These are phyloP conservation scores for Talaromyces borbonicus DNA, from an alignment of 495 filamentous ascomycete genomes.

Conservation along the genomic window DNA sequence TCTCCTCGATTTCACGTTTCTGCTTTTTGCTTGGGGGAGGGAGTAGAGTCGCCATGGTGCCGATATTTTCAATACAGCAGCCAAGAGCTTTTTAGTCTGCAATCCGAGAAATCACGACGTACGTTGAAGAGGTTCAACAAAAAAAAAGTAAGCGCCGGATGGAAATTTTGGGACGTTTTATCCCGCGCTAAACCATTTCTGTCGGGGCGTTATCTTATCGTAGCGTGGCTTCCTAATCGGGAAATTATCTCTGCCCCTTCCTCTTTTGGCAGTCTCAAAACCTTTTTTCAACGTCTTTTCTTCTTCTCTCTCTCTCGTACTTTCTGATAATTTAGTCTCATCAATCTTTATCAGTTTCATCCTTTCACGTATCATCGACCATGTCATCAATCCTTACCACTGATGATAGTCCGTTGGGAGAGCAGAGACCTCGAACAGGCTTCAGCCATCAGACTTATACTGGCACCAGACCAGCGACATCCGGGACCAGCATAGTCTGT, in stretches of 20 bases:
- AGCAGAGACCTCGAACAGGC: background rate
- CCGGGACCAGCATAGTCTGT: constrained; percentile 60
- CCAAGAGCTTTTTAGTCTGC: background rate
- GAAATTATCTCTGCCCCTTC: background rate
- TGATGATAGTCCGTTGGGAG: background rate
- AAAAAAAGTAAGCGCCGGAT: too few species aligned
- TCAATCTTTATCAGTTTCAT: background rate
- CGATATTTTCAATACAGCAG: background rate
- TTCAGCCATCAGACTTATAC: background rate
- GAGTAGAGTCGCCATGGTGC: constrained; percentile 71
- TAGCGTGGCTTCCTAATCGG: constrained; percentile 6
- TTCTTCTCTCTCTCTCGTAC: too few species aligned
- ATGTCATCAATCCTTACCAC: constrained; percentile 2
- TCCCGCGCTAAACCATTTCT: constrained; percentile 5
- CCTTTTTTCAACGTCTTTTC: too few species aligned
- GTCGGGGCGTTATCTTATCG: constrained; percentile 4
- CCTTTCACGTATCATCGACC: background rate
- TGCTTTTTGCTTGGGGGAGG: constrained; percentile 92
- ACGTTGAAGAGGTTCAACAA: background rate
- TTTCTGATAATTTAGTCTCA: background rate
- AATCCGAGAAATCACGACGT: background rate
- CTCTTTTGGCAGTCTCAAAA: too few species aligned
- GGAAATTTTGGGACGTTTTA: constrained; percentile 7
- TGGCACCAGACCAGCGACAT: constrained; percentile 37
- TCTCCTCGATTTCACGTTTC: constrained; percentile 63